Conservation (phyloP, 1,139 yeast species). For the Yamadazyma epiphylla region DNA sequence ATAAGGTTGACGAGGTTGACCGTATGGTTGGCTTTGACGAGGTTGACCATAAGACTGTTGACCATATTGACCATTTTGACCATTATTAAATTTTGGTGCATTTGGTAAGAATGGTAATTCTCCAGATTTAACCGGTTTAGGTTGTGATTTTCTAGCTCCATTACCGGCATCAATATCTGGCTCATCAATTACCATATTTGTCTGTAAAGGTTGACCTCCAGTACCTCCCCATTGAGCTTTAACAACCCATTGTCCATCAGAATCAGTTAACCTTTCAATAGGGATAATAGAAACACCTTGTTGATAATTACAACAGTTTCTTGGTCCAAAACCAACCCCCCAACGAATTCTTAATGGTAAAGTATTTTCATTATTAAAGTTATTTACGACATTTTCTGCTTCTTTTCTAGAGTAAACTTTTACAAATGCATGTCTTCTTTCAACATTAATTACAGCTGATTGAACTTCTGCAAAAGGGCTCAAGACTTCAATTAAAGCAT, state of each 20-base stretch:
- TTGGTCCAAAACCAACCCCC: conserved; percentile 99
- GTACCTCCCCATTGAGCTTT: conserved; percentile 98
- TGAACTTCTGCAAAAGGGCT: conserved; percentile 95
- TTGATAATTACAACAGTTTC: conserved; percentile 95
- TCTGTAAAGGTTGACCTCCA: conserved; percentile 78
- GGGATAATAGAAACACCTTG: conserved; percentile 89
- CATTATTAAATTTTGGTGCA: no score
- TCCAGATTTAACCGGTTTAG: no score
- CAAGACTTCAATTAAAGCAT: conserved; percentile 60
- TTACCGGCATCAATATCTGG: conserved; percentile 93
- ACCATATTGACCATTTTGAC: no score
- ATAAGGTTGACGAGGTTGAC: no score
- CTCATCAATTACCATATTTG: conserved; percentile 88
- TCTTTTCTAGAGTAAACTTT: conserved; percentile 94
- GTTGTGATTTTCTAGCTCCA: no score
- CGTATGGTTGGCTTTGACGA: no score
- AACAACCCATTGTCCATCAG: conserved; percentile 86
- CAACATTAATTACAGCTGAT: conserved; percentile 80
- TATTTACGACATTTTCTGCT: conserved; percentile 73
- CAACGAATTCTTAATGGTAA: conserved; percentile 80
- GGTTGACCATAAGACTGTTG: no score
- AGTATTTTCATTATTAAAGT: conserved; percentile 47
- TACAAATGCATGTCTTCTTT: conserved; percentile 92
- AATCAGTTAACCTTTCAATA: conserved; percentile 82
- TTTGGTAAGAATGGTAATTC: no score